Evolutionary conservation across 2,329 filamentous ascomycete genomes (phyloP), one percentile per base, ranked within the genome.

Genomic region (Monosporascus sp.): DNA sequence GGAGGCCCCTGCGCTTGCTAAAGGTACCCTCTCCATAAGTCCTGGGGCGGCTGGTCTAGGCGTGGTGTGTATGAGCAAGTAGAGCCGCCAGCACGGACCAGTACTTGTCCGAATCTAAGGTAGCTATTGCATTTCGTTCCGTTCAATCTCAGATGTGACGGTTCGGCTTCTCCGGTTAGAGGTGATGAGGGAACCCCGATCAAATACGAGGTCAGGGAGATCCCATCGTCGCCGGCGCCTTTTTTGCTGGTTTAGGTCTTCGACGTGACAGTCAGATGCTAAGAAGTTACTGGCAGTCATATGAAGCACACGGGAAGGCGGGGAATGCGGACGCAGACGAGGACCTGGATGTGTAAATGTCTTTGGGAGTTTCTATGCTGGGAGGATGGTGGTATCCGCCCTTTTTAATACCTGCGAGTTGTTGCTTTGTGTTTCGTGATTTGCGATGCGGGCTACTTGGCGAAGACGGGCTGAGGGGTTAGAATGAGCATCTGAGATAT

Each of bases 1-100:
- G 74, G 72, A 61, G 80, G 80, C 20, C 74, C 76, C 55, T 85
- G 81, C 71, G 77, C 75, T 63, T 85, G 81, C 72, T 85, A 78
- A 63, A 63, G 53, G 56, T 54, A 3, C 56, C 8, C 20, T 15
- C 20, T 44, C 7, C 20, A 22, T 17, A 5, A 57, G 54, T 61
- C 58, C 55, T 47, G 50, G n/a, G 4, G 22, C 22, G 9, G 7
- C 17, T 41, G 17, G 38, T 18, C 38, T 11, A 41, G 3, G 31
- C 9, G 9, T 14, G 31, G 31, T 14, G 31, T 35, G 31, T 35
- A 35, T 14, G 31, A 35, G 31, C 31, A 35, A 35, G 11, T 35
- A 35, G 31, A 35, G 2, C 11, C 31, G 5, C 31, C 31, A 35
- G 9, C 28, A 11, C 11, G 28, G 11, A 31, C 28, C 28, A 31